phyloP scores from a whole-genome alignment of 768 basidiomycete species.

The Punctularia strigosozonata region DNA sequence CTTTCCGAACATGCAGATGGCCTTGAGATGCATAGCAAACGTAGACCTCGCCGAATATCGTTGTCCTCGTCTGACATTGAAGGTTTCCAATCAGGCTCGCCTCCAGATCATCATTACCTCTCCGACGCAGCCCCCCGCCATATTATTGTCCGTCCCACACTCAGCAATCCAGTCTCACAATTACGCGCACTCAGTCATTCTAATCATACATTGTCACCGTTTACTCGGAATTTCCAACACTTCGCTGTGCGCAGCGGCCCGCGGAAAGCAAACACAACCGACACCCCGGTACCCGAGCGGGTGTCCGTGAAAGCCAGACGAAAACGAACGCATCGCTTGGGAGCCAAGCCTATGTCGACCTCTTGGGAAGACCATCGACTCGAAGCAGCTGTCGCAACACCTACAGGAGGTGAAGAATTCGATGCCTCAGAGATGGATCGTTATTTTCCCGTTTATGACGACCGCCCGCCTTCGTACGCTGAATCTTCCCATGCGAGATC shows the following conservation, averaged over 20 bases:
- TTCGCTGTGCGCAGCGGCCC: constrained; percentile 89
- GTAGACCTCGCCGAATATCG: too few relatives aligned
- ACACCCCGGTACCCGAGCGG: too few relatives aligned
- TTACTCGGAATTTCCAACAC: constrained; percentile 82
- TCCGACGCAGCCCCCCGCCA: constrained; percentile 36
- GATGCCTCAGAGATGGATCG: constrained; percentile 64
- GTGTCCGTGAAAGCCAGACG: constrained; percentile 62
- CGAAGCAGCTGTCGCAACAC: constrained; percentile 9
- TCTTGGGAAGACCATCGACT: constrained; percentile 1
- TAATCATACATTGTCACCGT: constrained; percentile 90
- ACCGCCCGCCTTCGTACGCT: constrained; percentile 1
- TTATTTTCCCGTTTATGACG: constrained; percentile 44
- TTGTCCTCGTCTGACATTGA: constrained; percentile 22
- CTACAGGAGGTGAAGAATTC: constrained; percentile 39
- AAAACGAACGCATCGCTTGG: constrained; percentile 61
- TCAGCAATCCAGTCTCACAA: constrained; percentile 72
- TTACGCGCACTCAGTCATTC: constrained; percentile 78
- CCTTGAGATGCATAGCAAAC: too few relatives aligned
- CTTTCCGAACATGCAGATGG: too few relatives aligned
- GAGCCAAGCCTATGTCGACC: constrained; percentile 23
- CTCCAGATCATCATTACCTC: constrained; percentile 18
- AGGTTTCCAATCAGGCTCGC: constrained; percentile 22
- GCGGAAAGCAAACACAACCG: too few relatives aligned
- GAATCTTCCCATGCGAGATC: neutral
- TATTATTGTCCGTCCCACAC: constrained; percentile 50